These are phyloP conservation scores for Conticribra guillardii DNA, from an alignment of 108 stramenopile species.

Conservation along the genomic window DNA sequence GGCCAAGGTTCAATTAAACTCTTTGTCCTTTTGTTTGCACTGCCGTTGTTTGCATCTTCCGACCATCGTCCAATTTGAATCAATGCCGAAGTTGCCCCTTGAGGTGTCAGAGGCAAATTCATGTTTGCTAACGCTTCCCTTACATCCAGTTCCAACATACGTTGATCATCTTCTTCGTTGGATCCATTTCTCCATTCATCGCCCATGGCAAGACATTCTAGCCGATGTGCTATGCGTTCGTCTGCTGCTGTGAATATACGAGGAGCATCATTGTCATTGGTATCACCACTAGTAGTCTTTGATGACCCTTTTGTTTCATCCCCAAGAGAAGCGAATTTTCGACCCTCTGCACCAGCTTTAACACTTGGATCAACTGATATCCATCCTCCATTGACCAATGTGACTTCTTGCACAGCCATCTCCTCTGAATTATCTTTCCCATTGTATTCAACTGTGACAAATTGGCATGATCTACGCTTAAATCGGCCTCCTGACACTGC, in stretches of 20 bases:
- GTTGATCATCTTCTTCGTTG: conserved; percentile 20
- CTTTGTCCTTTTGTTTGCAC: conserved; percentile 19
- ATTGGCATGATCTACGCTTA: conserved; percentile 71
- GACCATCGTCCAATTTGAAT: conserved; percentile 79
- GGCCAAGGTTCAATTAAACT: conserved; percentile 62
- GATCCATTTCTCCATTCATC: conserved; percentile 32
- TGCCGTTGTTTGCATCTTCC: conserved; percentile 15
- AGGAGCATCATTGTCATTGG: conserved; percentile 8
- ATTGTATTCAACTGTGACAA: conserved; percentile 27
- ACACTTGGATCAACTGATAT: conserved; percentile 71
- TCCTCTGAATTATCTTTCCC: conserved; percentile 2
- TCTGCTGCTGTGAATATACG: conserved; percentile 63
- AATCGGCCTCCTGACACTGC: conserved; percentile 71
- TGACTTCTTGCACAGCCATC: conserved; percentile 27
- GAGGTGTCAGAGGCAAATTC: conserved; percentile 59
- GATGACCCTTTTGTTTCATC: neutral
- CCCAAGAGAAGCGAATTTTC: conserved; percentile 55
- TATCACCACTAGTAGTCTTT: conserved; percentile 10
- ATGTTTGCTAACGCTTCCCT: conserved; percentile 63
- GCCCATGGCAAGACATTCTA: conserved; percentile 88
- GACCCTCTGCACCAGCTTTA: conserved; percentile 66
- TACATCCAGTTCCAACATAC: conserved; percentile 74
- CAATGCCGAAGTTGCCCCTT: conserved; percentile 76
- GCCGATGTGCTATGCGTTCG: conserved; percentile 70
- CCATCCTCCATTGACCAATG: conserved; percentile 87